Conservation (phyloP, 2,329 filamentous ascomycete species). For the Pseudocercospora crystallina region DNA sequence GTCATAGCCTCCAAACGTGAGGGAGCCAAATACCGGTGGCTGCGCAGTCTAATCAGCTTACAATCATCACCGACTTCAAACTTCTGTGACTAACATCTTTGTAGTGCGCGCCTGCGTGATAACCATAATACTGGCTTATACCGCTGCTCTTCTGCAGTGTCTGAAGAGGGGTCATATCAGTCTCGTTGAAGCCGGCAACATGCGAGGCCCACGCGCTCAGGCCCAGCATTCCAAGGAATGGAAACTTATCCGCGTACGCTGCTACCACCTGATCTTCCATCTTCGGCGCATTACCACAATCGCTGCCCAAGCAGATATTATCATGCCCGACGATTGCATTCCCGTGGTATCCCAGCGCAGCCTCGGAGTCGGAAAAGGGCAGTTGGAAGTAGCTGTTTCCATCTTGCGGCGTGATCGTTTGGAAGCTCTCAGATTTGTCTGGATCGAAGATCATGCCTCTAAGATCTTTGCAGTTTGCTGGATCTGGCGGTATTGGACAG, state of each 20-base stretch:
- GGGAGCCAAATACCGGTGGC: conserved; percentile 6
- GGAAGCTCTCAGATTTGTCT: neutral
- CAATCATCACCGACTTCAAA: too few species aligned
- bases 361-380: conserved; percentile 1
- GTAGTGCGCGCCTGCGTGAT: conserved; percentile 40
- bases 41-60: neutral
- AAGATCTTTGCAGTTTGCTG: neutral
- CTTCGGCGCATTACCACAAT: neutral
- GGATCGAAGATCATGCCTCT: conserved; percentile 7
- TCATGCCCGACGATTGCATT: neutral
- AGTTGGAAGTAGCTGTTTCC: neutral
- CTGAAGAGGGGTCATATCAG: conserved; percentile 33
- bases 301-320: conserved; percentile 1
- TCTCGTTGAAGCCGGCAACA: conserved; percentile 39
- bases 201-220: conserved; percentile 33
- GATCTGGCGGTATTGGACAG: conserved; percentile 39
- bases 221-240: conserved; percentile 40
- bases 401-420: neutral
- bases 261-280: conserved; percentile 9
- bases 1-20: conserved; percentile 45
- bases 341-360: neutral
- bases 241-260: neutral
- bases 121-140: conserved; percentile 40
- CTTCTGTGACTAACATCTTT: neutral
- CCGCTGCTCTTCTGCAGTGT: conserved; percentile 30